Base-by-base conservation (phyloP, 1,139 yeast species). In the Blastobotrys illinoisensis region DNA sequence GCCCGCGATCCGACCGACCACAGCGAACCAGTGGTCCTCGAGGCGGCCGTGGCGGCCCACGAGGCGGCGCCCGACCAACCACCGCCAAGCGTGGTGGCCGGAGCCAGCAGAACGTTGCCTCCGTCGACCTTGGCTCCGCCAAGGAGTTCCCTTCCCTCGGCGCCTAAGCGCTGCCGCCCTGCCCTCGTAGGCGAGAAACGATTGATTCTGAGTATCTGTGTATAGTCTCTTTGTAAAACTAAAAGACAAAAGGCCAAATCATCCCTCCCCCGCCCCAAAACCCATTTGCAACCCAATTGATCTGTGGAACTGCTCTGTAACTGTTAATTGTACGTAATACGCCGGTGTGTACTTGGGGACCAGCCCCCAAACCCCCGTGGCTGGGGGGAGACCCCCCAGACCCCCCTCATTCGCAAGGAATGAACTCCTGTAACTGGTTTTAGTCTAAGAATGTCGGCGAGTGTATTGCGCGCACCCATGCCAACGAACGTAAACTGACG, bases 121-220 rank as follows among this genome's bases (percentile, higher is more conserved):
- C 61, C 46, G 66, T 66, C 62, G 62, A 64, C 62, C 56, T 66
- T 46, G 48, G 63, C 57, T 58, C 60, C 58, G 56, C 61, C 44
- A 61, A 62, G 48, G 70, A 67, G 53, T 68, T 68, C 69, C 71
- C 71, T 54, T 61, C 67, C 49, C 64, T 67, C 55, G 70, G 71
- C 50, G 67, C 66, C 51, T 63, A 61, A 62, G 23, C 44, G 44
- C n/a, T 9, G 32, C 32, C 32, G 32, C 32, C 16, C 40, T n/a
- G 16, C 16, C 16, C 16, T 32, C 16, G 2, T 11, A 11, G 40
- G 32, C 32, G 13, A 6, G 16, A 32, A 26, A 32, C 40, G 40
- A 32, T n/a, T 32, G 40, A 32, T 32, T 32, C 40, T 32, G 40
- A 32, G 40, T 32, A 32, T 32, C 11, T 32, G 40, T 32, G 40